A percentile compares a stretch with the other conserved stretches of the same genome.
These are phyloP conservation scores for Apophysomyces variabilis DNA, from an alignment of 371 early-diverging fungal genomes.

Conservation along the genomic window DNA sequence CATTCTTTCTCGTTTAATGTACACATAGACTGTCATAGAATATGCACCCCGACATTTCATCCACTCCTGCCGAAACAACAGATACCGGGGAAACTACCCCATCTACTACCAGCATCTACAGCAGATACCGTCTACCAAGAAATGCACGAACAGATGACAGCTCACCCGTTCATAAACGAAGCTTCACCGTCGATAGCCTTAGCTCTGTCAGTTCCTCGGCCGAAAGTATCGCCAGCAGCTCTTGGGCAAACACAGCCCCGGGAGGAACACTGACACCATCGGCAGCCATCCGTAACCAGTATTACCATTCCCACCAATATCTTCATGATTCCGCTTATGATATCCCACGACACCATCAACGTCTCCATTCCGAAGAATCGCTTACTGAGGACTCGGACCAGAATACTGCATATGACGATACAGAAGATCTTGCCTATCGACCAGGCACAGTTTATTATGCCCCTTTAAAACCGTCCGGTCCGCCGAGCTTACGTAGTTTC, in stretches of 20 bases:
- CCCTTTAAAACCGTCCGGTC: constrained; percentile 22
- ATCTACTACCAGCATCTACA: constrained; percentile 7
- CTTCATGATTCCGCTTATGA: constrained; percentile 1
- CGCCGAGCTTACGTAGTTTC: background rate
- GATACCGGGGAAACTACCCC: constrained; percentile 7
- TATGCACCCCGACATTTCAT: constrained; percentile 5
- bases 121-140: constrained; percentile 7
- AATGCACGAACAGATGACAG: constrained; percentile 6
- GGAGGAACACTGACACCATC: constrained; percentile 37
- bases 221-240: constrained; percentile 1
- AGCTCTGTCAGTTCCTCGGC: background rate
- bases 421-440: constrained; percentile 24
- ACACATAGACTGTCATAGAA: constrained; percentile 6
- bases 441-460: constrained; percentile 28
- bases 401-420: constrained; percentile 16
- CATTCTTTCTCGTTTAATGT: constrained; percentile 8
- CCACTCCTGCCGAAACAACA: background rate
- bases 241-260: constrained; percentile 6
- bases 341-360: constrained; percentile 2
- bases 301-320: constrained; percentile 33
- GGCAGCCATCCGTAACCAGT: constrained; percentile 44
- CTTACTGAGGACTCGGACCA: constrained; percentile 5
- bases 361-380: background rate
- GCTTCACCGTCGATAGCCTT: constrained; percentile 1
- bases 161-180: background rate